phyloP scores from a whole-genome alignment of 2,329 filamentous ascomycete genomes.

The Akanthomyces muscarius region DNA sequence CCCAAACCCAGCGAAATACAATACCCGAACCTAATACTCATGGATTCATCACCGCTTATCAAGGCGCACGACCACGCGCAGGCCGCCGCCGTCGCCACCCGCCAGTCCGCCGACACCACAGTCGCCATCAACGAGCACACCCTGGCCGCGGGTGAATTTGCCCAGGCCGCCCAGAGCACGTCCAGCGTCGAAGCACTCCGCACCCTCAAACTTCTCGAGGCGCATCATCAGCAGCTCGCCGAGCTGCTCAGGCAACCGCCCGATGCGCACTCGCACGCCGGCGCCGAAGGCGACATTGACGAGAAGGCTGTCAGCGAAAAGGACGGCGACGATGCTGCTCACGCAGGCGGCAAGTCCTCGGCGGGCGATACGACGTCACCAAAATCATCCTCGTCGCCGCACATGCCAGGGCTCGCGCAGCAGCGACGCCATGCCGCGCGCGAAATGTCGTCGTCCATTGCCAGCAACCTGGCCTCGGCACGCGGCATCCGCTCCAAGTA shows the following conservation, averaged over 20 bases:
- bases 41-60: constrained; percentile 37
- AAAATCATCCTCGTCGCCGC: constrained; percentile 24
- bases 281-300: constrained; percentile 22
- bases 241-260: constrained; percentile 72
- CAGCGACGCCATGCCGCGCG: constrained; percentile 55
- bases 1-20: background rate
- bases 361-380: constrained; percentile 25
- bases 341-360: constrained; percentile 19
- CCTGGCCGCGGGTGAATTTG: constrained; percentile 82
- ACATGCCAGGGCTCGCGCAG: constrained; percentile 33
- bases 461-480: constrained; percentile 81
- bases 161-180: constrained; percentile 72
- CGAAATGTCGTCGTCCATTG: constrained; percentile 76
- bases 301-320: constrained; percentile 26
- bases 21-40: constrained; percentile 18
- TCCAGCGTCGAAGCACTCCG: constrained; percentile 69
- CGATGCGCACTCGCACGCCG: constrained; percentile 34
- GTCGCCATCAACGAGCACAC: constrained; percentile 86
- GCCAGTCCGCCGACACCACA: constrained; percentile 68
- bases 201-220: constrained; percentile 78
- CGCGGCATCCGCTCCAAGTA: constrained; percentile 69
- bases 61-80: constrained; percentile 86
- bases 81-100: constrained; percentile 76
- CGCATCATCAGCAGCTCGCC: constrained; percentile 81
- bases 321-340: constrained; percentile 11